Evolutionary conservation across 805 yeast genomes (phyloP), one percentile per base, ranked within the genome.

Genomic region (Vanderwaltozyma verrucispora): DNA sequence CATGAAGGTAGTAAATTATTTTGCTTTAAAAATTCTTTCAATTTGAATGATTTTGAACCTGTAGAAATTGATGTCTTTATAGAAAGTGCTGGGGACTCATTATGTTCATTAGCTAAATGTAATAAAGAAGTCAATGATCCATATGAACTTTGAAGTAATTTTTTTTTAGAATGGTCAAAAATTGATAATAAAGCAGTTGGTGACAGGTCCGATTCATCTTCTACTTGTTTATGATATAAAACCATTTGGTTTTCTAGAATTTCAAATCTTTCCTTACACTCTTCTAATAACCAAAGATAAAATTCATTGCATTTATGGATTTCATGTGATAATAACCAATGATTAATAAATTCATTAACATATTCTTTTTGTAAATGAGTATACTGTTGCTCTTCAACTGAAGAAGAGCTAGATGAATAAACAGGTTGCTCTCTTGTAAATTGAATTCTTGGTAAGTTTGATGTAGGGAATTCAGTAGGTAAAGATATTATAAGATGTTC

Each of bases 261-360:
- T 12, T 38, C 31, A 32, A 40, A 56, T 35, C 53, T 54, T 24
- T 46, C 44, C 25, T 39, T 44, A 24, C 51, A 52, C 32, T 55
- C 52, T 18, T 50, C 47, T 25, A 56, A 35, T 34, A 55, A 46
- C 59, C 60, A 54, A 14, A 46, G 37, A 27, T 59, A 60, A 38
- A 60, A 60, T 18, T 48, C 56, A 34, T 60, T 55, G 30, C 60
- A 52, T 32, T 59, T 59, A 12, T 44, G 41, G 15, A 57, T 37
- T 43, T 60, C 55, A 16, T 45, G 50, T 3, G 41, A 44, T n/a
- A 56, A 48, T 11, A 59, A 28, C 64, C 64, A 60, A 30, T 51
- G 47, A 23, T 55, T 48, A 15, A 60, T 46, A 33, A 60, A 60
- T 18, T 51, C 55, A 11, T 43, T 46, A 8, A 50, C 40, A 11